Evolutionary conservation across 2,329 filamentous ascomycete species (phyloP).

Genomic region (Acarospora socialis): DNA sequence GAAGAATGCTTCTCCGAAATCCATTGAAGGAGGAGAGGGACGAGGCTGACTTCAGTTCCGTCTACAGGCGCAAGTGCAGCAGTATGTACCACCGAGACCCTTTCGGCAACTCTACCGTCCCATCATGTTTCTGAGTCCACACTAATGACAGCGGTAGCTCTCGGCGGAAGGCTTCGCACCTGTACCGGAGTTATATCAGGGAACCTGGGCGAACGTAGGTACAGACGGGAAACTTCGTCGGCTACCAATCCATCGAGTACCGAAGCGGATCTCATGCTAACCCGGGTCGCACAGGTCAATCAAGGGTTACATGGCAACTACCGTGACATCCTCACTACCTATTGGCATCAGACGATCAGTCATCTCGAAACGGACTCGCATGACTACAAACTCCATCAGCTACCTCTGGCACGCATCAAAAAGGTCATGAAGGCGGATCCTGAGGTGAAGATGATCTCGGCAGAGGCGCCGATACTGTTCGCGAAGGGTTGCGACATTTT

Average conservation of each 20-base stretch:
- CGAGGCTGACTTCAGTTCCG: slow-evolving; percentile 4
- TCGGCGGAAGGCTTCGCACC: slow-evolving; percentile 77
- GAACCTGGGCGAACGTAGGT: slow-evolving; percentile 85
- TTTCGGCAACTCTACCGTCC: neutral
- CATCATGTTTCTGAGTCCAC: slow-evolving; percentile 11
- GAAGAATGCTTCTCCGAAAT: neutral
- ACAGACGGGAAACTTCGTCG: slow-evolving; percentile 6
- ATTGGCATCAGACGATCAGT: slow-evolving; percentile 97
- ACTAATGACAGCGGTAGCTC: slow-evolving; percentile 42
- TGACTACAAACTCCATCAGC: slow-evolving; percentile 96
- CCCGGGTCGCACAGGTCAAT: slow-evolving; percentile 53
- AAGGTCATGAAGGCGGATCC: slow-evolving; percentile 99
- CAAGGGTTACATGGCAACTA: slow-evolving; percentile 87
- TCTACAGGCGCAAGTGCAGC: slow-evolving; percentile 50
- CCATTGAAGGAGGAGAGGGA: neutral
- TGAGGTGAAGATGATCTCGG: slow-evolving; percentile 99
- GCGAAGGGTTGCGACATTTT: slow-evolving; percentile 99
- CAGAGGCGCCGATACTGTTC: slow-evolving; percentile 92
- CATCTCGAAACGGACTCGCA: slow-evolving; percentile 90
- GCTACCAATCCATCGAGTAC: slow-evolving; percentile 7
- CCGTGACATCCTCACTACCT: slow-evolving; percentile 93
- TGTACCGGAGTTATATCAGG: slow-evolving; percentile 80
- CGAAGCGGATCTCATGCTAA: too few species aligned
- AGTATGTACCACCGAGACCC: slow-evolving; percentile 34
- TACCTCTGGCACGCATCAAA: slow-evolving; percentile 95